Base-by-base conservation (phyloP, 257 asterid species). In the Salvia rosmarinus region DNA sequence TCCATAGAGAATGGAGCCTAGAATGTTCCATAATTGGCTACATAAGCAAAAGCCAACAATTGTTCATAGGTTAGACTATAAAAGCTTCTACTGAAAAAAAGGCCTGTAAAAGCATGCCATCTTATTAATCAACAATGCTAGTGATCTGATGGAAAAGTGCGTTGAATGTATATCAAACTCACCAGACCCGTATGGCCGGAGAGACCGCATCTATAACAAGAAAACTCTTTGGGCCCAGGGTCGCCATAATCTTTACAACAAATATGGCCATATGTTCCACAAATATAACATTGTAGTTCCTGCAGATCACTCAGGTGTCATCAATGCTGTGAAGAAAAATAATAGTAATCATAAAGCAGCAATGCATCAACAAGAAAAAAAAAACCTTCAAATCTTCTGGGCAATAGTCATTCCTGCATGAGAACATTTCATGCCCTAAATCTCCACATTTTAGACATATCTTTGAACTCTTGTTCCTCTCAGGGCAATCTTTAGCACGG, bases 161-260 rank as follows among this genome's bases (percentile, higher is more conserved):
- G 21, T 42, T 20, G 1, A 19, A 70, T 50, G 68, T 20, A 14
- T 14, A 59, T 16, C 39, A 10, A 67, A 88, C 98, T 88, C 72
- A 94, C 99, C 96, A 84, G 71, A 75, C 99, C 98, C 70, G 91
- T 89, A 82, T 94, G 99, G 70, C 99, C 99, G 1, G 82, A 75
- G 55, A 72, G 85, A 73, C 99, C 99, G 82, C 99, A 94, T 81
- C 86, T 83, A 80, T 91, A 94, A 78, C 98, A 94, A 59, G 99
- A 84, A 75, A 84, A 73, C 50, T 72, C 88, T 63, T 76, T 81
- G 14, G 88, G 90, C 50, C 89, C 81, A 66, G 78, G 70, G 74
- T 82, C 87, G 14, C 77, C 70, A 74, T 81, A 81, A 70, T 80
- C 75, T 76, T 64, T 84, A 76, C 99, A 94, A 46, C 99, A 94